phyloP scores from a whole-genome alignment of 2,329 filamentous ascomycete genomes.

The Magnaporthiopsis incrustans region DNA sequence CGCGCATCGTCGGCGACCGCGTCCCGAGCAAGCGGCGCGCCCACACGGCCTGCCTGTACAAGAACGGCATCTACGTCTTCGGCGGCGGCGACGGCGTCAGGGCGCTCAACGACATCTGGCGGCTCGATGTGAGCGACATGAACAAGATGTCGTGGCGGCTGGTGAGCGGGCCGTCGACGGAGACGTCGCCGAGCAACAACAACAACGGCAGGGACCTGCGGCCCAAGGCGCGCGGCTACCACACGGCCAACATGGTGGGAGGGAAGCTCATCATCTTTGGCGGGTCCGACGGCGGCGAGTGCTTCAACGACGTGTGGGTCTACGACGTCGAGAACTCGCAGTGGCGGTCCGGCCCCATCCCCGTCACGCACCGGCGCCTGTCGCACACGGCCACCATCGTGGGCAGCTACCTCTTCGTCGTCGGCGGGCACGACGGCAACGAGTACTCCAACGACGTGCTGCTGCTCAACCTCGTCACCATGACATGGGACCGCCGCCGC shows the following conservation, averaged over 20 bases:
- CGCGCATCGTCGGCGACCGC: conserved; percentile 49
- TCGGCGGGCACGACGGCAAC: conserved; percentile 62
- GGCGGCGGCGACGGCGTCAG: conserved; percentile 63
- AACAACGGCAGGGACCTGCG: conserved; percentile 27
- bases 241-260: conserved; percentile 66
- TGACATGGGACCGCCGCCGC: conserved; percentile 63
- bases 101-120: conserved; percentile 64
- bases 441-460: conserved; percentile 64
- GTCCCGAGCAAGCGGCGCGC: conserved; percentile 55
- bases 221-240: conserved; percentile 60
- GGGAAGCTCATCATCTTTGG: conserved; percentile 65
- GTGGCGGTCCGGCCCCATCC: conserved; percentile 53
- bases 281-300: conserved; percentile 62
- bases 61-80: conserved; percentile 65
- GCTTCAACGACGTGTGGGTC: conserved; percentile 67
- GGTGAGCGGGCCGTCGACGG: conserved; percentile 38
- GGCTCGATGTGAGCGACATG: conserved; percentile 59
- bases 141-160: conserved; percentile 63
- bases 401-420: conserved; percentile 61
- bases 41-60: conserved; percentile 64
- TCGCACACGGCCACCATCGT: conserved; percentile 63
- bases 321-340: conserved; percentile 56
- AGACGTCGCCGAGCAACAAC: conserved; percentile 9
- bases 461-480: conserved; percentile 61
- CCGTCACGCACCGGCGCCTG: conserved; percentile 54